Base-by-base conservation (phyloP, 1,284 basidiomycete genomes). In the Exobasidium cylindrosporum region DNA sequence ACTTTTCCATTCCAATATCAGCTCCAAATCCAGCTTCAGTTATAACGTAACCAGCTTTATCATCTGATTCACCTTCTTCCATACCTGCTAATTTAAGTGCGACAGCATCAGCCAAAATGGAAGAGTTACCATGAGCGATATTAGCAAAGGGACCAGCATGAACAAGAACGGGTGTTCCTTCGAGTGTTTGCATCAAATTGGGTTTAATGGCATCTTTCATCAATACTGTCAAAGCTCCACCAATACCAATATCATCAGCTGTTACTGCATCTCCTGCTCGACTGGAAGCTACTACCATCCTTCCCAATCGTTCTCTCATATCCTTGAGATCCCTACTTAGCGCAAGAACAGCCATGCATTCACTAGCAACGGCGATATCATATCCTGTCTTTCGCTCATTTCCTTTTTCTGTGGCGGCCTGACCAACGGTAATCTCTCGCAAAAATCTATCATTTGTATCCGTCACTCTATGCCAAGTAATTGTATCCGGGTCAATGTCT, bases 121-220 rank as follows among this genome's bases (percentile, higher is more conserved):
- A 97, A 14, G 94, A 97, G 84, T 98, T 98, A 63, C 95, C 95
- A 81, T 98, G 95, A 2, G 95, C 95, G 76, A 98, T 98, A 84
- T 98, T 98, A 70, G 95, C 95, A 80, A 98, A 98, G 17, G 95
- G 96, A 59, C 95, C 95, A 7, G 95, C 95, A 81, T 98, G 95
- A 5, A 98, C 96, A 79, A 98, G 97, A 64, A 98, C 96, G 35
- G 95, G 95, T 0, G 95, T 98, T 56, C 95, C 95, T 83, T 98
- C 92, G 54, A 98, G 84, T 7, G 95, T 96, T 82, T 98, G 95
- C 95, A 98, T 98, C 69, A 98, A 82, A 79, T 97, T 98, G 23
- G 95, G 95, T 84, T 98, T 98, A 84, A 98, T 95, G 23, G 96
- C 92, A 78, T 98, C 95, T 84, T 97, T 97, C 89, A 98, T 91